Evolutionary conservation across 1,139 yeast species (phyloP).

Genomic region (Zygosaccharomyces sapae): DNA sequence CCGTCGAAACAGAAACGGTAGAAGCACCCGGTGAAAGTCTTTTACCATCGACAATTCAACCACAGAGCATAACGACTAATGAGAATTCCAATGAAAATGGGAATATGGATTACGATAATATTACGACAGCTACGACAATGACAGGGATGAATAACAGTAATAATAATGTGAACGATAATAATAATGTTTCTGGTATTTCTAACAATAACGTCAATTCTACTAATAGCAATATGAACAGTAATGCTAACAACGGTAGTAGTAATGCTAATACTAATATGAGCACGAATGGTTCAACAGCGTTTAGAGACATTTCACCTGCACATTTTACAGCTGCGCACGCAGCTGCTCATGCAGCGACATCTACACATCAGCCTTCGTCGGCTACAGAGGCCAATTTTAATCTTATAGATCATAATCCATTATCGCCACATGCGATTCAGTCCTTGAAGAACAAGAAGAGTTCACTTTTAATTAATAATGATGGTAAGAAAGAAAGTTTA

Average conservation of each 20-base stretch:
- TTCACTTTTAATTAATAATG: constrained; percentile 20
- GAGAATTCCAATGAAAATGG: background rate
- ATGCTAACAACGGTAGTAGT: background rate
- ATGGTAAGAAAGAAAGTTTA: constrained; percentile 6
- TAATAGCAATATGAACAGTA: constrained; percentile 2
- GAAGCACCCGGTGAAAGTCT: constrained; percentile 28
- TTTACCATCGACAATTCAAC: constrained; percentile 5
- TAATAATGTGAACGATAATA: background rate
- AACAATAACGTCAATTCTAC: constrained; percentile 1
- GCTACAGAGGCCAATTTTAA: constrained; percentile 13
- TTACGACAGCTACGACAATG: background rate
- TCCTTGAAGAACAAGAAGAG: constrained; percentile 31
- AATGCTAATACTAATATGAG: background rate
- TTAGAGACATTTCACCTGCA: background rate
- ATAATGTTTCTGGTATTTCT: background rate
- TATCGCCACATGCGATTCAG: constrained; percentile 28
- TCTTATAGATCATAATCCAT: constrained; percentile 31
- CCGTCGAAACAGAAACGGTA: constrained; percentile 39
- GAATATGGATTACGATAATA: background rate
- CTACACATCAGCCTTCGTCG: constrained; percentile 3
- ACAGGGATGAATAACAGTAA: background rate
- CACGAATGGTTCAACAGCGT: background rate
- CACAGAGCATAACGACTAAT: constrained; percentile 1
- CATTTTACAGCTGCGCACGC: constrained; percentile 1
- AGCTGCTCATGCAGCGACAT: constrained; percentile 6